Evolutionary conservation across 106 monocot species (phyloP).

Genomic region (Cymbidium sinense): DNA sequence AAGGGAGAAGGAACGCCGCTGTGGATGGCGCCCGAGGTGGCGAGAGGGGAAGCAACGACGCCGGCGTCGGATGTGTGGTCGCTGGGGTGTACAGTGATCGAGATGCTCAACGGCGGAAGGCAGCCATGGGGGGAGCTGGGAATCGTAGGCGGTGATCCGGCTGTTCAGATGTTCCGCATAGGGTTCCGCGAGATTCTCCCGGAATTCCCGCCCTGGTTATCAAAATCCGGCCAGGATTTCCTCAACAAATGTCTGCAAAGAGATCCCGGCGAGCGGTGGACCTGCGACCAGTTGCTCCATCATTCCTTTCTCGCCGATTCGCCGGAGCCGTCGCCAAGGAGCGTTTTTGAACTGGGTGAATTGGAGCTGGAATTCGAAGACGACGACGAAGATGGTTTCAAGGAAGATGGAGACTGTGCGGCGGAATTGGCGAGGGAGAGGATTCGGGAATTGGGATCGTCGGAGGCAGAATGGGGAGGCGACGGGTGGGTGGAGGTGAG

Average conservation of each 20-base stretch:
- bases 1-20: constrained; percentile 36
- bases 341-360: constrained; percentile 30
- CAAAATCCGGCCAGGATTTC: constrained; percentile 28
- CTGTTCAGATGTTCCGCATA: constrained; percentile 24
- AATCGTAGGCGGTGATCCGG: constrained; percentile 7
- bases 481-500: constrained; percentile 50
- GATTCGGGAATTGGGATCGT: constrained; percentile 23
- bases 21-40: constrained; percentile 72
- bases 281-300: constrained; percentile 24
- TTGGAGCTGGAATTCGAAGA: constrained; percentile 19
- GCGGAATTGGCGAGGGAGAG: constrained; percentile 14
- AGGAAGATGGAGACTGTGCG: not conserved
- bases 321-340: constrained; percentile 28
- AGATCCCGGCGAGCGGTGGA: constrained; percentile 21
- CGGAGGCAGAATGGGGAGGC: constrained; percentile 6
- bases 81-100: constrained; percentile 88
- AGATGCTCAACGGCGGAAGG: constrained; percentile 46
- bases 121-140: constrained; percentile 42
- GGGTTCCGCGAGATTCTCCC: constrained; percentile 31
- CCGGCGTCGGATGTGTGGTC: constrained; percentile 84
- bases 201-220: constrained; percentile 28
- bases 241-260: constrained; percentile 39
- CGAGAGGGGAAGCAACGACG: constrained; percentile 18
- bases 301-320: constrained; percentile 32
- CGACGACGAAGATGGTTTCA: constrained; percentile 6